These are phyloP conservation scores for Malus hybrid DNA, from an alignment of 331 rosid genomes.

Conservation along the genomic window DNA sequence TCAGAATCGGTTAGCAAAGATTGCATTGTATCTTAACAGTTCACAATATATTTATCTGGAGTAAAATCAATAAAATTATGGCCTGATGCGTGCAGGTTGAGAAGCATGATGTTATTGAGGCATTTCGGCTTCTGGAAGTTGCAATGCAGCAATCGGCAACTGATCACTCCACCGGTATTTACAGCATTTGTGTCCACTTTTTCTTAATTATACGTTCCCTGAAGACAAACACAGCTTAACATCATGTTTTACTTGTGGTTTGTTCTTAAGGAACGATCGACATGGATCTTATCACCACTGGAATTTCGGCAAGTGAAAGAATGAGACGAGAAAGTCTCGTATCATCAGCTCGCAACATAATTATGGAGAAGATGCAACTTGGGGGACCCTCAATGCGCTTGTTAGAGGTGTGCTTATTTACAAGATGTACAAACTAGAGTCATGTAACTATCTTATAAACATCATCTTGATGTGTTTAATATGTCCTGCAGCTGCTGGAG, in stretches of 20 bases:
- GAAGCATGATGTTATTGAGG: conserved; percentile 65
- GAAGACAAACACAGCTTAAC: neutral
- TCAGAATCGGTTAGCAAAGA: conserved; percentile 70
- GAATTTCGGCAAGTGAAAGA: conserved; percentile 93
- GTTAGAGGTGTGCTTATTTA: conserved; percentile 46
- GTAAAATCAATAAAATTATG: conserved; percentile 3
- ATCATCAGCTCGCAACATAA: conserved; percentile 54
- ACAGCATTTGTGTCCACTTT: conserved; percentile 11
- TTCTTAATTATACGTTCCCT: neutral
- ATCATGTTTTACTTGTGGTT: neutral
- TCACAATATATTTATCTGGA: neutral
- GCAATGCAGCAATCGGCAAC: conserved; percentile 99
- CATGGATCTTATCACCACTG: conserved; percentile 95
- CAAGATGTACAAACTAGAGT: neutral
- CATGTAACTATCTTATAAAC: neutral
- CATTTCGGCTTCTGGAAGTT: conserved; percentile 94
- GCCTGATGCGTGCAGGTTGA: conserved; percentile 57
- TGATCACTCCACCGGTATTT: conserved; percentile 72
- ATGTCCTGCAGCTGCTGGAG: conserved; percentile 58
- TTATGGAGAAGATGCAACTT: conserved; percentile 89
- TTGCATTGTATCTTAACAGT: conserved; percentile 8
- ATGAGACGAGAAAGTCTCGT: conserved; percentile 67
- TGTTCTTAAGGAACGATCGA: conserved; percentile 70
- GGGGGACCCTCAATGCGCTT: conserved; percentile 90
- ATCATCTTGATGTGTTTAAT: conserved; percentile 9